phyloP scores from a whole-genome alignment of 2,329 filamentous ascomycete species.

The Bretziella fagacearum region DNA sequence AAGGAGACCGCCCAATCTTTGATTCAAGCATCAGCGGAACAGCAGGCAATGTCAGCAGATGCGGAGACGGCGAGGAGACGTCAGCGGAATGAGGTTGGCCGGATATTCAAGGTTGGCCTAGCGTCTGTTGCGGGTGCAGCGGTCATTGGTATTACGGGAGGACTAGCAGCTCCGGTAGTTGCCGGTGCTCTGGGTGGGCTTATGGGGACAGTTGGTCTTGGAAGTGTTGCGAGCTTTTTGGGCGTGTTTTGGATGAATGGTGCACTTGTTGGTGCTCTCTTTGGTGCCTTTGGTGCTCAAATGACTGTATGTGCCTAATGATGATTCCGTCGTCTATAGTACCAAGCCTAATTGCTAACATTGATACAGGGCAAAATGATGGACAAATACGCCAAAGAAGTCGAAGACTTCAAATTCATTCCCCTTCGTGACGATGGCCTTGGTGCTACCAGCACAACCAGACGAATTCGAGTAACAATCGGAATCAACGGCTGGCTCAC shows the following conservation, averaged over 20 bases:
- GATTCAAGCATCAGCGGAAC: conserved; percentile 42
- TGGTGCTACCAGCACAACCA: not conserved
- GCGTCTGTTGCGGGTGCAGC: conserved; percentile 79
- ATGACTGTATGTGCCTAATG: conserved; percentile 36
- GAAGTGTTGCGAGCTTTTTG: conserved; percentile 70
- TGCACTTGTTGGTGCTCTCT: conserved; percentile 69
- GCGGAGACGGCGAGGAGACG: conserved; percentile 57
- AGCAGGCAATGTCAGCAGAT: conserved; percentile 50
- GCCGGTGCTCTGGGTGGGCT: conserved; percentile 70
- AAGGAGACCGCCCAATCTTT: conserved; percentile 59
- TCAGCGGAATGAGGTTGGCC: conserved; percentile 49
- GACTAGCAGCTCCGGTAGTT: conserved; percentile 74
- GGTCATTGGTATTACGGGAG: conserved; percentile 79
- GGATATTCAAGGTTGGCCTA: conserved; percentile 82
- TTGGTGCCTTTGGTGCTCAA: conserved; percentile 75
- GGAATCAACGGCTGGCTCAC: conserved; percentile 78
- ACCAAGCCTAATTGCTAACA: not conserved
- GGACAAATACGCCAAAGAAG: conserved; percentile 72
- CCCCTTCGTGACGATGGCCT: conserved; percentile 35
- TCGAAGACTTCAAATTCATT: conserved; percentile 66
- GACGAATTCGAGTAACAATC: conserved; percentile 59
- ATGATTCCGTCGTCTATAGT: not conserved
- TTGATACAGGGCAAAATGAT: conserved; percentile 54
- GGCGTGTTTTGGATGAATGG: conserved; percentile 75
- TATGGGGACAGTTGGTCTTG: conserved; percentile 71